phyloP scores from a whole-genome alignment of 208 protist genomes.

The Leishmania aethiopica region DNA sequence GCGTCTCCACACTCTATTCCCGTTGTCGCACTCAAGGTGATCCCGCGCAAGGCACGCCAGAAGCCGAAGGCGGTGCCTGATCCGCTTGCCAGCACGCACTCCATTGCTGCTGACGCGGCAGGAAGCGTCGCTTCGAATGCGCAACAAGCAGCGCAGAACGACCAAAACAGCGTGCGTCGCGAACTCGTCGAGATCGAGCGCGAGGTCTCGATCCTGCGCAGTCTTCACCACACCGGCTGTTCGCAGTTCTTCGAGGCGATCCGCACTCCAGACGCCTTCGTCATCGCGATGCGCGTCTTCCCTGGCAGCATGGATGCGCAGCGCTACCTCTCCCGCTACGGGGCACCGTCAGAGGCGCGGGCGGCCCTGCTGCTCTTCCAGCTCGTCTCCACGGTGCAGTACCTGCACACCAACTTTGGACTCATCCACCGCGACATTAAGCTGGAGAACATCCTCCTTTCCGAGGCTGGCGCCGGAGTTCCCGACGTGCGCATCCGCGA shows the following conservation, averaged over 20 bases:
- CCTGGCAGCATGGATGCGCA: slow-evolving; percentile 64
- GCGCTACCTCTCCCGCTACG: slow-evolving; percentile 64
- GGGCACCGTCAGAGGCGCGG: slow-evolving; percentile 57
- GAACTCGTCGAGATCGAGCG: slow-evolving; percentile 75
- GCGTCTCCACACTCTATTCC: slow-evolving; percentile 12
- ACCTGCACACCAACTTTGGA: slow-evolving; percentile 68
- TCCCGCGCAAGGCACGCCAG: slow-evolving; percentile 44
- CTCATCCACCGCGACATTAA: slow-evolving; percentile 89
- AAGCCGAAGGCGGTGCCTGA: slow-evolving; percentile 5
- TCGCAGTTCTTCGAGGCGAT: slow-evolving; percentile 74
- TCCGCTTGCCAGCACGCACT: slow-evolving; percentile 1
- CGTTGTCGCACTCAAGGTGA: slow-evolving; percentile 67
- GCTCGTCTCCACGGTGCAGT: slow-evolving; percentile 71
- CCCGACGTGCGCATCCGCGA: slow-evolving; percentile 39
- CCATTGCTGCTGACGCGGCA: neutral
- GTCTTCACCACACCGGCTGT: slow-evolving; percentile 72
- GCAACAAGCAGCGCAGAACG: neutral
- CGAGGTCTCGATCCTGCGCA: slow-evolving; percentile 71
- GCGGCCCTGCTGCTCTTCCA: slow-evolving; percentile 73
- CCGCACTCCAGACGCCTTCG: slow-evolving; percentile 74
- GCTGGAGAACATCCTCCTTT: slow-evolving; percentile 79
- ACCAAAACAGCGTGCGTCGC: slow-evolving; percentile 23
- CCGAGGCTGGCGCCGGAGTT: slow-evolving; percentile 32
- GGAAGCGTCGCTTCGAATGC: neutral
- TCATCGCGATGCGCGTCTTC: slow-evolving; percentile 81